Conservation (phyloP, 768 basidiomycete species). For the Kwoniella pini region DNA sequence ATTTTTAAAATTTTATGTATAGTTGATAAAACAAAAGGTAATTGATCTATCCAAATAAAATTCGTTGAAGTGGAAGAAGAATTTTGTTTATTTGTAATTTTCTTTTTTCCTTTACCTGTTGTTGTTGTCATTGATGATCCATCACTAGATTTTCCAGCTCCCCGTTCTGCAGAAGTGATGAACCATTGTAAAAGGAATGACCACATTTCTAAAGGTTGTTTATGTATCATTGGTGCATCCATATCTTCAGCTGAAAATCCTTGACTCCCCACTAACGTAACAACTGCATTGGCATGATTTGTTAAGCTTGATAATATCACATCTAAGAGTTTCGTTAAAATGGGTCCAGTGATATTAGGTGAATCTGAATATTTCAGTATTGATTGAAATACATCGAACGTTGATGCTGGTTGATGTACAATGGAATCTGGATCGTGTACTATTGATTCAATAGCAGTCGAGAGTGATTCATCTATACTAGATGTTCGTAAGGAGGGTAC, state of each 20-base stretch:
- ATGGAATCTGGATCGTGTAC: slow-evolving; percentile 76
- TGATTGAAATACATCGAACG: slow-evolving; percentile 79
- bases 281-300: slow-evolving; percentile 33
- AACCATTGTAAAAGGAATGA: slow-evolving; percentile 93
- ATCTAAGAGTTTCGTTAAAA: slow-evolving; percentile 85
- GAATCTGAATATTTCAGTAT: slow-evolving; percentile 65
- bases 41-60: slow-evolving; percentile 68
- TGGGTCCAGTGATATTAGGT: slow-evolving; percentile 54
- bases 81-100: slow-evolving; percentile 34
- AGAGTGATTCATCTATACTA: slow-evolving; percentile 51
- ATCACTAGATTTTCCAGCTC: slow-evolving; percentile 60
- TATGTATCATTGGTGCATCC: slow-evolving; percentile 60
- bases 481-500: slow-evolving; percentile 59
- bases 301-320: slow-evolving; percentile 67
- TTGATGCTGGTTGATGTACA: slow-evolving; percentile 59
- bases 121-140: slow-evolving; percentile 46
- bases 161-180: slow-evolving; percentile 74
- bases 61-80: slow-evolving; percentile 59
- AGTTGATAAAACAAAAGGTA: slow-evolving; percentile 67
- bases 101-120: slow-evolving; percentile 51
- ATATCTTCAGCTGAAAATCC: slow-evolving; percentile 38
- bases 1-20: slow-evolving; percentile 72
- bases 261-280: slow-evolving; percentile 27
- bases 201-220: slow-evolving; percentile 80
- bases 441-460: slow-evolving; percentile 78